Percentiles rank a stretch among this genome's conserved stretches.
Conservation (phyloP, 2,329 filamentous ascomycete genomes). For the Davidsoniella australis region DNA sequence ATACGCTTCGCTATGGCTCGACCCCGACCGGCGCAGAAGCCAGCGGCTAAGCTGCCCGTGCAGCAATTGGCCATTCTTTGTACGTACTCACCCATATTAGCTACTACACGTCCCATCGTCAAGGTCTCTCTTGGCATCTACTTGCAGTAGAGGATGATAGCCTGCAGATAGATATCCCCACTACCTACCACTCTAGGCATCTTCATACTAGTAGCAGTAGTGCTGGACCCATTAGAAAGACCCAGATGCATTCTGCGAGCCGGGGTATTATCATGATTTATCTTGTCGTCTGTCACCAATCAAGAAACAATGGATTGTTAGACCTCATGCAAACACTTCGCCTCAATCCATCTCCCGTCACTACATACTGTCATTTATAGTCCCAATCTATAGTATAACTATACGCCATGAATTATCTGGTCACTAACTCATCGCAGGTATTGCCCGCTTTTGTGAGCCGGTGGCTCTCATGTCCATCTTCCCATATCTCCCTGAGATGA, state of each 20-base stretch:
- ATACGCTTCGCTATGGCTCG: neutral
- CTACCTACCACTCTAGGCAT: neutral
- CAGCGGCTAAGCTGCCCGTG: slow-evolving; percentile 11
- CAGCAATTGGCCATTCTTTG: slow-evolving; percentile 11
- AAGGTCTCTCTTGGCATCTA: neutral
- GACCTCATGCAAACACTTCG: no score
- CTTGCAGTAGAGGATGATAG: no score
- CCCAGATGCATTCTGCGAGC: no score
- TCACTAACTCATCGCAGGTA: slow-evolving; percentile 29
- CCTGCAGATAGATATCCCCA: neutral
- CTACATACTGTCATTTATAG: no score
- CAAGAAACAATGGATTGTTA: neutral
- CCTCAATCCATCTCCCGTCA: no score
- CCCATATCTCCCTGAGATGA: slow-evolving; percentile 64
- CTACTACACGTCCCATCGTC: neutral
- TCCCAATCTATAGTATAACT: no score
- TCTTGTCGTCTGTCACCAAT: neutral
- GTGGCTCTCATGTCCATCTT: slow-evolving; percentile 55
- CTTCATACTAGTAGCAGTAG: no score
- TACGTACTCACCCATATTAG: slow-evolving; percentile 7
- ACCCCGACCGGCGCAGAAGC: neutral
- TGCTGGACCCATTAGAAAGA: no score
- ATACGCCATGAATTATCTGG: no score
- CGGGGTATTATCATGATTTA: no score
- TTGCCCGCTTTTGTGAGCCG: slow-evolving; percentile 66